Evolutionary conservation across 495 filamentous ascomycete species (phyloP), one percentile per base, ranked within the genome.

Genomic region (Aspergillus coremiiformis): DNA sequence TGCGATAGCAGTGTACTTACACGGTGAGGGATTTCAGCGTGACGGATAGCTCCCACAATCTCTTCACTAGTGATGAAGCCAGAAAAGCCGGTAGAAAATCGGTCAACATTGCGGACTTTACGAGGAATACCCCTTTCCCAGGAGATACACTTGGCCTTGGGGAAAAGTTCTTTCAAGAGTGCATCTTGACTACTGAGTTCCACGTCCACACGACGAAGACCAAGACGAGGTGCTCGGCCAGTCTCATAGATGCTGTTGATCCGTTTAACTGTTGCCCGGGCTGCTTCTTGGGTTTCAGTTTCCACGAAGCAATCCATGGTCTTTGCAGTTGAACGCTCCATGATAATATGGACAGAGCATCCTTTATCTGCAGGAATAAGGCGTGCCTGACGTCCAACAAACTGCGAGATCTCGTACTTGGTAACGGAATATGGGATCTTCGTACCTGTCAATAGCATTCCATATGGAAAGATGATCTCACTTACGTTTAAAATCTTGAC

Each of bases 301-400:
- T 93, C 88, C 26, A 87, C 80, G 55, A 73, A 93, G 51, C 78
- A 84, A 46, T 90, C 85, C 66, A 84, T 80, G 0, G 88, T 91
- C 75, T 91, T 92, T 43, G 78, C 78, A 1, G 84, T 87, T 0
- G 80, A 71, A 7, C 86, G 83, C 45, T 92, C 88, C 85, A 93
- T 89, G 56, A 90, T 86, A 54, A 93, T 89, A 57, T 93, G 88
- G 9, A 91, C 68, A 0, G 85, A 74, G 46, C 81, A 82, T 5
- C 83, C 73, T 1, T 65, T 56, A 41, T 81, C 78, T 39, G 72
- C 70, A 27, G 59, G 50, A 32, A 85, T 66, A 32, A 87, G 67
- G 14, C 72, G 75, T 0, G 84, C 78, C 52, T 77, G 78, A n/a
- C 79, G 78, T n/a, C 86, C 86, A 10, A 90, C 66, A 59, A 88